Conservation (phyloP, 2,329 filamentous ascomycete genomes). For the Cladosporium sp. region DNA sequence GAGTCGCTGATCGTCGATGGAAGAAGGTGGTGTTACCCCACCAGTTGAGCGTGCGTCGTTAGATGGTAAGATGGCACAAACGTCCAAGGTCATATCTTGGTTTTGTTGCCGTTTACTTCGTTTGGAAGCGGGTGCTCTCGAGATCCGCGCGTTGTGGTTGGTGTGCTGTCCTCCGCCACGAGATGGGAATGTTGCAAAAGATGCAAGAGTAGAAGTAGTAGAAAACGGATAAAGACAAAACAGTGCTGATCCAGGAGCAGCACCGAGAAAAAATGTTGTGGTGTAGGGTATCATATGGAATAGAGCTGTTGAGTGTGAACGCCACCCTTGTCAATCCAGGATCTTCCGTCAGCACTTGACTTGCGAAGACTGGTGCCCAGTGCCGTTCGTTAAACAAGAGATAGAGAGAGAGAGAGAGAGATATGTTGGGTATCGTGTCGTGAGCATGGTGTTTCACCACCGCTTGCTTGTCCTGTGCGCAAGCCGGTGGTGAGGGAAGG, state of each 20-base stretch:
- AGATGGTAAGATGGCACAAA: neutral
- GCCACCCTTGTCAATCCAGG: conserved; percentile 36
- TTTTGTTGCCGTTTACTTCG: too few species aligned
- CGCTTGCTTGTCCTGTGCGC: neutral
- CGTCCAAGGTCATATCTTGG: too few species aligned
- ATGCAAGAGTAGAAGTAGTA: conserved; percentile 4
- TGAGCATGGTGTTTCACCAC: neutral
- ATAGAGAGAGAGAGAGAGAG: conserved; percentile 11
- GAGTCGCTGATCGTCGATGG: too few species aligned
- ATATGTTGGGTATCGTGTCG: conserved; percentile 14
- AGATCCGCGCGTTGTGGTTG: conserved; percentile 2
- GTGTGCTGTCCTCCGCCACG: conserved; percentile 12
- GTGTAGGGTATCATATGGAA: conserved; percentile 16
- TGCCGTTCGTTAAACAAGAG: conserved; percentile 19
- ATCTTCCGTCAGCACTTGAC: conserved; percentile 35
- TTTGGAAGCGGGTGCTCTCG: neutral
- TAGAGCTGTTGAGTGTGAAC: conserved; percentile 17
- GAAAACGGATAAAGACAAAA: neutral
- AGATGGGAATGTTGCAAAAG: neutral
- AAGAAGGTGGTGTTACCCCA: conserved; percentile 11
- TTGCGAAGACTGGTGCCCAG: conserved; percentile 30
- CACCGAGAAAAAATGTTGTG: neutral
- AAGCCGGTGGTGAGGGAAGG: conserved; percentile 7
- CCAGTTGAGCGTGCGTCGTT: neutral
- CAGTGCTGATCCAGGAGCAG: neutral